Evolutionary conservation across 2,329 filamentous ascomycete species (phyloP), one percentile per base, ranked within the genome.

Genomic region (Kalmusia sp.): DNA sequence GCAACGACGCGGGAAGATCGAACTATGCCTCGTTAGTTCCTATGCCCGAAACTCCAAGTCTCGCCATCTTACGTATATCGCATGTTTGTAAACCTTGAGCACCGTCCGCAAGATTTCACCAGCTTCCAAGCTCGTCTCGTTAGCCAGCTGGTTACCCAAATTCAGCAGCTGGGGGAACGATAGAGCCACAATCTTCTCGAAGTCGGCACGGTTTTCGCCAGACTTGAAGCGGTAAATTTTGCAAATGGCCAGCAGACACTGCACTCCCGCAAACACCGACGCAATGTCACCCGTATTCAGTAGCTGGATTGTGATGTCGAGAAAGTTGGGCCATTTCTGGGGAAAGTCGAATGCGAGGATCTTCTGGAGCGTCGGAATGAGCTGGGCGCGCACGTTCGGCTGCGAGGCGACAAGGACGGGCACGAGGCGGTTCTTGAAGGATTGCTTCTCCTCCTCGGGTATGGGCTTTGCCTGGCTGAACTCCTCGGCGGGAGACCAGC

Each of bases 1-100:
- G 89, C 51, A 98, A 82, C 66, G 87, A 87, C 45, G 84, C 80
- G 22, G 91, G 89, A 49, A 99, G 85, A 69, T 98, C 95, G 68
- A 97, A 90, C 91, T 95, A 77, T 44, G 63, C 57, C 70, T 43
- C 25, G 54, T 70, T 49, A 75, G 73, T 52, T 6, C 45, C 37
- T 45, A 39, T 47, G 48, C 69, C 51, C 58, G 58, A 49, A 33
- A 52, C 15, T 44, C n/a, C 54, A 24, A 25, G 33, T 35, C n/a
- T 12, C 21, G 37, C 17, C 12, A 7, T 80, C 88, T 69, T 80
- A 96, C 91, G 83, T 96, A 99, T 68, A 96, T 96, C 41, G 95
- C 93, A 79, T 99, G 93, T 80, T 99, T 99, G 79, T 96, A 99
- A 31, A 92, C 89, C 81, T 99, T 99, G 70, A 99, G 84, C 50